These are phyloP conservation scores for Cucurbita pepo DNA, from an alignment of 306 rosid genomes.

Conservation along the genomic window DNA sequence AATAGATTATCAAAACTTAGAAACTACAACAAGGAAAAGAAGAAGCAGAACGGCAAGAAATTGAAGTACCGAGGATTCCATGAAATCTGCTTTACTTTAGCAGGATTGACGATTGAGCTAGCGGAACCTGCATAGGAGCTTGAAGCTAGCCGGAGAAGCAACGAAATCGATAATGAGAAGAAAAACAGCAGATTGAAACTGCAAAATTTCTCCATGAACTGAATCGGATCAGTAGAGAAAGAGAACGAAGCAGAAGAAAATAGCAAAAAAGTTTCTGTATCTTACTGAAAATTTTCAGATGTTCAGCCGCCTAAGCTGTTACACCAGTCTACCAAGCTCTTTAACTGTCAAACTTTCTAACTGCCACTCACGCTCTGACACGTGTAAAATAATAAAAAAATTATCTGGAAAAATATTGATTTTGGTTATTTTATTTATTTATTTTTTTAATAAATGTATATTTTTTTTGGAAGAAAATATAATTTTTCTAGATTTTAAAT, in stretches of 20 bases:
- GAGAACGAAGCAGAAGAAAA: not conserved
- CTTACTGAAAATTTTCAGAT: not conserved
- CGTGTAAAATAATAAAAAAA: not conserved
- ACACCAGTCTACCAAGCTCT: not conserved
- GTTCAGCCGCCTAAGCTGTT: not conserved
- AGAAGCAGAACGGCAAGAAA: not conserved
- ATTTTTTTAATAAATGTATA: too few relatives aligned
- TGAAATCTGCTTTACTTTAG: conserved; percentile 86
- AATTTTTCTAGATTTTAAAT: too few relatives aligned
- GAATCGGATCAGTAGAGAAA: not conserved
- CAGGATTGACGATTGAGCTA: conserved; percentile 68
- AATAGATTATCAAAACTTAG: not conserved
- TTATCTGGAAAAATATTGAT: too few relatives aligned
- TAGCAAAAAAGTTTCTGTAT: not conserved
- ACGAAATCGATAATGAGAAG: conserved; percentile 20
- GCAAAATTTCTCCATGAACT: conserved; percentile 22
- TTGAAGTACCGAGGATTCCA: conserved; percentile 68
- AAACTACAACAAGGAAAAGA: not conserved
- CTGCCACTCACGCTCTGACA: not conserved
- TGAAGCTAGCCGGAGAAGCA: conserved; percentile 16
- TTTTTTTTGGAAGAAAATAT: not conserved
- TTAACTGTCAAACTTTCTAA: not conserved
- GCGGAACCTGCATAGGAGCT: conserved; percentile 67
- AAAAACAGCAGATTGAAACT: conserved; percentile 12
- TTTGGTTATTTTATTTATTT: too few relatives aligned